These are phyloP conservation scores for Coprinopsis sp. DNA, from an alignment of 768 basidiomycete species.

Conservation along the genomic window DNA sequence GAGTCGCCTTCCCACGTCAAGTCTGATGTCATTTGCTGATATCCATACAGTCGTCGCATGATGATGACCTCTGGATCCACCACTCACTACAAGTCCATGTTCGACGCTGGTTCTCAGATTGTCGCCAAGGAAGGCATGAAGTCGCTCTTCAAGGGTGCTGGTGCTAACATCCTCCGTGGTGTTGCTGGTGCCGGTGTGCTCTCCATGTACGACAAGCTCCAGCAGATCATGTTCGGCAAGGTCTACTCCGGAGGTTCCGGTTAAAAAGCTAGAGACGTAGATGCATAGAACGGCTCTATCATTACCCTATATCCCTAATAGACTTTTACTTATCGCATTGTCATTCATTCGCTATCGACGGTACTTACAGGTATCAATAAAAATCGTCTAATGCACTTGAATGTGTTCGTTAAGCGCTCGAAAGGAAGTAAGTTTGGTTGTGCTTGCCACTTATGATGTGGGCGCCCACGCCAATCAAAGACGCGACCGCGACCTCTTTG, in stretches of 20 bases:
- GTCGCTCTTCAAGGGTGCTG: constrained; percentile 99
- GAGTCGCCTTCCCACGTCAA: constrained; percentile 19
- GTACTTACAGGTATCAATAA: not conserved
- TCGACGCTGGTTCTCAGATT: constrained; percentile 94
- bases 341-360: not conserved
- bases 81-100: constrained; percentile 99
- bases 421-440: too few relatives aligned
- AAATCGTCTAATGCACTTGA: not conserved
- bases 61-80: constrained; percentile 99
- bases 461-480: too few relatives aligned
- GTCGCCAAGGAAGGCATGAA: constrained; percentile 91
- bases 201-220: constrained; percentile 98
- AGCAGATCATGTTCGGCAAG: constrained; percentile 95
- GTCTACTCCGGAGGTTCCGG: constrained; percentile 83
- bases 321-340: constrained; percentile 1
- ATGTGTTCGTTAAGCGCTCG: too few relatives aligned
- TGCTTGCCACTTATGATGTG: too few relatives aligned
- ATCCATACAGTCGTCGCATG: constrained; percentile 88
- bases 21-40: constrained; percentile 13
- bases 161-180: constrained; percentile 94
- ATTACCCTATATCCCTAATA: constrained; percentile 8
- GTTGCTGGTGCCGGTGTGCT: constrained; percentile 99
- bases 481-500: too few relatives aligned
- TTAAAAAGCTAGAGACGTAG: constrained; percentile 10
- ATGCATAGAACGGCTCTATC: not conserved